Base-by-base conservation (phyloP, 331 rosid genomes). In the Stylosanthes scabra region DNA sequence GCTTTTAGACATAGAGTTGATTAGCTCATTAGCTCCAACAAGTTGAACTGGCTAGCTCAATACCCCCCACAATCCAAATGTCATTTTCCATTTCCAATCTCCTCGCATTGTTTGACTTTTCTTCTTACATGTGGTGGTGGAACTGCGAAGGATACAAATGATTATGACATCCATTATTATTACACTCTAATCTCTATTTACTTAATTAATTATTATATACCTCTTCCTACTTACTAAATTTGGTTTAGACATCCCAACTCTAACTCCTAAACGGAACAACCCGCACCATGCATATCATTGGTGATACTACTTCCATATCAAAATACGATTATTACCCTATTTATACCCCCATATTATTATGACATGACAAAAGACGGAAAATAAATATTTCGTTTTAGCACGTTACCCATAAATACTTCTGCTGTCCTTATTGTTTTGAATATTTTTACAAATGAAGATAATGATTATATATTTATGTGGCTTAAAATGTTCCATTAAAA, bases 131-230 rank as follows among this genome's bases (percentile, higher is more conserved):
- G 25, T 20, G 25, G 37, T 31, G 37, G 9, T 42, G 20, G 55
- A 20, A 20, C 25, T 50, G 65, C 11, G 47, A 50, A 59, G 12
- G 14, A 28, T 15, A 54, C 51, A 61, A 69, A 69, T 77, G 71
- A 69, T 61, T 77, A 42, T 59, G 71, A 40, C 39, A 50, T 65
- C 81, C 71, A 77, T 74, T 70, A 77, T 74, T 70, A 77, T 74
- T 70, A 52, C 42, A 14, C 49, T 40, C 55, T 28, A 51, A 51
- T n/a, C 12, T 4, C 7, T 50, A 3, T 5, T 31, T 31, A 31
- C 3, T 31, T 31, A 31, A 31, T 31, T 31, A 31, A 31, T 31
- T 31, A 31, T 15, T 11, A 8, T 11, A 8, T 13, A 12, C 8
- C 34, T 58, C 39, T 10, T 34, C 39, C 34, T 63, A 68, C 9